Percentiles rank a stretch among this genome's conserved stretches.
phyloP scores from a whole-genome alignment of 371 early-diverging fungal species.

The Amoeboaphelidium occidentale region DNA sequence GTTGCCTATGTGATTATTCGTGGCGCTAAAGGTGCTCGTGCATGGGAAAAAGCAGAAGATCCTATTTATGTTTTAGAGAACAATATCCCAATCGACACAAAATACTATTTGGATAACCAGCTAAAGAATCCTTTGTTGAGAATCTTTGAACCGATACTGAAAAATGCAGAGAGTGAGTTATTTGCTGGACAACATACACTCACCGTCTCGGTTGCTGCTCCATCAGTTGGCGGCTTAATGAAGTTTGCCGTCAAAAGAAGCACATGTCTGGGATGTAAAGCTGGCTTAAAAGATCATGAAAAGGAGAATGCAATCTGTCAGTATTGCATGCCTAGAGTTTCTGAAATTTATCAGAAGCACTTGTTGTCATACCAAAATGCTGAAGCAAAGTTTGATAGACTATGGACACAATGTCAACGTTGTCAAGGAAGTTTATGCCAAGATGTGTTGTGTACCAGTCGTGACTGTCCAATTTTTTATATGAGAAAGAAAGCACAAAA shows the following conservation, averaged over 20 bases:
- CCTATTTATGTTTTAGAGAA: slow-evolving; percentile 97
- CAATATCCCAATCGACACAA: slow-evolving; percentile 95
- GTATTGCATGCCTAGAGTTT: slow-evolving; percentile 42
- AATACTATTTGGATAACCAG: slow-evolving; percentile 97
- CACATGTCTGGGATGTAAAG: slow-evolving; percentile 86
- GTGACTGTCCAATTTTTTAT: slow-evolving; percentile 97
- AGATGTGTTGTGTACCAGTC: slow-evolving; percentile 91
- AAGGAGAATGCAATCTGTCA: slow-evolving; percentile 48
- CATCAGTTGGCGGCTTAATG: slow-evolving; percentile 73
- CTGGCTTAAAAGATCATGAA: slow-evolving; percentile 51
- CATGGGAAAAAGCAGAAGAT: slow-evolving; percentile 97
- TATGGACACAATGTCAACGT: slow-evolving; percentile 98
- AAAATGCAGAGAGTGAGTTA: slow-evolving; percentile 45
- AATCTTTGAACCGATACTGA: slow-evolving; percentile 96
- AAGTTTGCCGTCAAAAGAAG: slow-evolving; percentile 72
- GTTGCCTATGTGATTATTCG: slow-evolving; percentile 98
- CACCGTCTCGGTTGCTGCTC: slow-evolving; percentile 57
- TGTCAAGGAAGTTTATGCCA: slow-evolving; percentile 93
- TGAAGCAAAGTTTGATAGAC: slow-evolving; percentile 53
- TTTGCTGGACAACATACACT: slow-evolving; percentile 84
- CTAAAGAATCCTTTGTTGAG: slow-evolving; percentile 86
- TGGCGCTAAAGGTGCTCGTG: slow-evolving; percentile 63
- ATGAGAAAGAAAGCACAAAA: slow-evolving; percentile 72
- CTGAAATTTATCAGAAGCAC: slow-evolving; percentile 50
- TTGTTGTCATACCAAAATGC: slow-evolving; percentile 30